These are phyloP conservation scores for Incumbomyces delicatus DNA, from an alignment of 2,329 filamentous ascomycete species.

Conservation along the genomic window DNA sequence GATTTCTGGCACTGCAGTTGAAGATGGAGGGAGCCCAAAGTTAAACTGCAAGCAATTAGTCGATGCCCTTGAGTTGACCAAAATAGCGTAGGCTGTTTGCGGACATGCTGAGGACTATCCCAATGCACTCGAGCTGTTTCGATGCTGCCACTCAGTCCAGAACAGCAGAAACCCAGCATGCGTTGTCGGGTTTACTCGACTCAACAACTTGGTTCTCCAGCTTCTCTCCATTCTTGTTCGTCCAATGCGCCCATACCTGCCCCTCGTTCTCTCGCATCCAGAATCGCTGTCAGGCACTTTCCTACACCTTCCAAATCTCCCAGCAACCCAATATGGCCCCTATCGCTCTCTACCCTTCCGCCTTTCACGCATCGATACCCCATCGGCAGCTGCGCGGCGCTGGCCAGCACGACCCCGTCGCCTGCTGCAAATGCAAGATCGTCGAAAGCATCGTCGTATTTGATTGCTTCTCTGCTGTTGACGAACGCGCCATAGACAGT, in stretches of 20 bases:
- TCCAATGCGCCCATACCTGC: constrained; percentile 51
- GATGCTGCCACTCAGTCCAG: too few relatives aligned
- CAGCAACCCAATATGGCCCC: constrained; percentile 78
- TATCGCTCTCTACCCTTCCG: constrained; percentile 67
- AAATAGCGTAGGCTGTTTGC: too few relatives aligned
- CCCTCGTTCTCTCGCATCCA: constrained; percentile 58
- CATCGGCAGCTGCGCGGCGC: constrained; percentile 71
- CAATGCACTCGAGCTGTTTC: too few relatives aligned
- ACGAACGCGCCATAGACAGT: constrained; percentile 79
- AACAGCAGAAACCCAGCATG: too few relatives aligned
- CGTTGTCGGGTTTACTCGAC: too few relatives aligned
- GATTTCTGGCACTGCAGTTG: too few relatives aligned
- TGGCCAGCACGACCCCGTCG: constrained; percentile 79
- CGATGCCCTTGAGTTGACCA: too few relatives aligned
- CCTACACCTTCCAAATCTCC: constrained; percentile 78
- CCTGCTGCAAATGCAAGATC: constrained; percentile 77
- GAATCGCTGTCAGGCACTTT: constrained; percentile 58
- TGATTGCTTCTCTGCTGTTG: constrained; percentile 60
- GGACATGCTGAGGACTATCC: too few relatives aligned
- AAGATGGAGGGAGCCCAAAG: too few relatives aligned
- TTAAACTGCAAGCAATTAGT: too few relatives aligned
- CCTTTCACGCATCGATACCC: constrained; percentile 67
- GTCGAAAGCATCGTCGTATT: constrained; percentile 69
- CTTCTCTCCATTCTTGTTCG: too few relatives aligned
- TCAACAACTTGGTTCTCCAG: too few relatives aligned